Conservation (phyloP, 129 eudicot species). For the Chrysanthemum seticuspe region DNA sequence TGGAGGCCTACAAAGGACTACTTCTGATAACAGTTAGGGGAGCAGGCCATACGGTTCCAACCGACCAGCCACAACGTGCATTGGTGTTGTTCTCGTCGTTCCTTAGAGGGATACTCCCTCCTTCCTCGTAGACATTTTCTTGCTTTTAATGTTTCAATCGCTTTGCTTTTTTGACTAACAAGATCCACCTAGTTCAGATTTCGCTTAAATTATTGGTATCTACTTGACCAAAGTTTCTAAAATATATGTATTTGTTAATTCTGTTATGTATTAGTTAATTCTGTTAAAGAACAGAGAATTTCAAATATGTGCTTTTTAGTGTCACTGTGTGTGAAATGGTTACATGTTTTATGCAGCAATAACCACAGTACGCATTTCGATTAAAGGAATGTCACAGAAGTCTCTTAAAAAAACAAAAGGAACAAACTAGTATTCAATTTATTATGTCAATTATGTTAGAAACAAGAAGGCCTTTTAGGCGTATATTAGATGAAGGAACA, state of each 20-base stretch:
- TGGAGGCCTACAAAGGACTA: conserved; percentile 43
- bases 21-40: conserved; percentile 40
- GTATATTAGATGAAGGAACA: too few relatives aligned
- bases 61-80: conserved; percentile 42
- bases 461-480: too few relatives aligned
- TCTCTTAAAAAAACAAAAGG: too few relatives aligned
- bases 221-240: neutral
- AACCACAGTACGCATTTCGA: too few relatives aligned
- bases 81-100: conserved; percentile 37
- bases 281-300: neutral
- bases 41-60: conserved; percentile 45
- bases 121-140: conserved; percentile 7
- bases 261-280: neutral
- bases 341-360: too few relatives aligned
- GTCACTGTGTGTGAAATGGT: too few relatives aligned
- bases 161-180: neutral
- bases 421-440: too few relatives aligned
- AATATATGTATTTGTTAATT: neutral
- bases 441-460: too few relatives aligned
- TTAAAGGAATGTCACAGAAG: too few relatives aligned
- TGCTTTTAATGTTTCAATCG: neutral
- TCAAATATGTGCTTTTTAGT: too few relatives aligned
- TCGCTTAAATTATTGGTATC: neutral
- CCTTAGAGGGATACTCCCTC: conserved; percentile 43
- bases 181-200: neutral